Base-by-base conservation (phyloP, 208 protist species). In the Trypanosoma cruzi region DNA sequence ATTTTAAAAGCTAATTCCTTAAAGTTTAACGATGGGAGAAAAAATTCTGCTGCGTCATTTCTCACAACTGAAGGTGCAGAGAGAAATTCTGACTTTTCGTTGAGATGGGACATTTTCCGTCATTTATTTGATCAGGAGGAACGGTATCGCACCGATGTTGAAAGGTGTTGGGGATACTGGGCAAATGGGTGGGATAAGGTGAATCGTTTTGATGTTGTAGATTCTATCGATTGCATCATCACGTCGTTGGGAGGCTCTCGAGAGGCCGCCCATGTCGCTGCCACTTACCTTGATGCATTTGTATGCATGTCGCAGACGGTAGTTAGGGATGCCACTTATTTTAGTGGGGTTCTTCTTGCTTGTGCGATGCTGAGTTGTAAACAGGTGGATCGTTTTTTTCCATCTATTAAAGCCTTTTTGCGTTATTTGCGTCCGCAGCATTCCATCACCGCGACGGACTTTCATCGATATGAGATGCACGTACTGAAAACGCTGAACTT, bases 361-460 rank as follows among this genome's bases (percentile, higher is more conserved):
- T 95, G 89, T 66, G 77, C 73, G 34, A 90, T 94, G 85, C 74
- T 94, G 53, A 80, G 79, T 29, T 89, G 85, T 71, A 94, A 94
- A 67, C 81, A 82, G n/a, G 74, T 81, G 26, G 80, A 94, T 68
- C 75, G 76, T n/a, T 89, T 86, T 70, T 84, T 86, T 40, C 82
- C 86, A 11, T 69, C 75, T n/a, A 79, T 90, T 48, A 74, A 78
- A 26, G 75, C 79, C 46, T 66, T 94, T 40, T 66, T 90, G 61
- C 68, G 68, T 48, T 92, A 82, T 52, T 64, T 92, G 5, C 68
- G 79, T 48, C 65, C 74, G 37, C 76, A 77, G 4, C 77, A 52
- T 31, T 69, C 72, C 1, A 77, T 89, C 52, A 78, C 53, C 18
- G 61, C 78, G 44, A 61, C 73, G 20, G 82, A 84, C 24, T 91